Percentiles rank a stretch among this genome's conserved stretches.
Evolutionary conservation across 179 eudicot species (phyloP).

Genomic region (Beta corolliflora): DNA sequence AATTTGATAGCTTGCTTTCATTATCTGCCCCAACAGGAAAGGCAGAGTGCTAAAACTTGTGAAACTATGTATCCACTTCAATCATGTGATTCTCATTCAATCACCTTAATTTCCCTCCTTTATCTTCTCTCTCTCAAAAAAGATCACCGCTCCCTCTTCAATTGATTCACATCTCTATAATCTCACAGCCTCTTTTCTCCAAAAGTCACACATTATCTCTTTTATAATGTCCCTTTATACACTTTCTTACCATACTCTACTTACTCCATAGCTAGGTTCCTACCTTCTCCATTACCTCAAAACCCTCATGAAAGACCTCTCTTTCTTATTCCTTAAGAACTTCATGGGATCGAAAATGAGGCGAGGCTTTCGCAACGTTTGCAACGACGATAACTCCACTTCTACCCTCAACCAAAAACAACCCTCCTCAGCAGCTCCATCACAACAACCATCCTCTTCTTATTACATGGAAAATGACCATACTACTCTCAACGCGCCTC

Average conservation of each 20-base stretch:
- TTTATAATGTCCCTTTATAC: conserved; percentile 16
- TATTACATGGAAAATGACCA: conserved; percentile 19
- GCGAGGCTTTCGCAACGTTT: conserved; percentile 56
- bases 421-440: background rate
- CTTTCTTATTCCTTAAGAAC: conserved; percentile 69
- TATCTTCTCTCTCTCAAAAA: background rate
- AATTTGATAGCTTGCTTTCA: no score
- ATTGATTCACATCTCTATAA: conserved; percentile 18
- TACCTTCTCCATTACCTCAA: background rate
- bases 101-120: background rate
- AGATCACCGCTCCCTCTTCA: conserved; percentile 31
- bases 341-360: conserved; percentile 60
- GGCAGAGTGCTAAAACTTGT: conserved; percentile 38
- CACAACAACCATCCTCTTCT: conserved; percentile 23
- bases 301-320: conserved; percentile 68
- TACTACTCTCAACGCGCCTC: conserved; percentile 25
- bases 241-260: background rate
- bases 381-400: conserved; percentile 64
- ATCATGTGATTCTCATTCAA: conserved; percentile 41
- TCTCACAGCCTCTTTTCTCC: conserved; percentile 4
- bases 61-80: conserved; percentile 27
- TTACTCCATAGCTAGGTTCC: background rate
- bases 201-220: conserved; percentile 9
- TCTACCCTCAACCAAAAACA: conserved; percentile 61
- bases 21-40: background rate